These are phyloP conservation scores for Plectranthus barbatus DNA, from an alignment of 257 asterid genomes.

Conservation along the genomic window DNA sequence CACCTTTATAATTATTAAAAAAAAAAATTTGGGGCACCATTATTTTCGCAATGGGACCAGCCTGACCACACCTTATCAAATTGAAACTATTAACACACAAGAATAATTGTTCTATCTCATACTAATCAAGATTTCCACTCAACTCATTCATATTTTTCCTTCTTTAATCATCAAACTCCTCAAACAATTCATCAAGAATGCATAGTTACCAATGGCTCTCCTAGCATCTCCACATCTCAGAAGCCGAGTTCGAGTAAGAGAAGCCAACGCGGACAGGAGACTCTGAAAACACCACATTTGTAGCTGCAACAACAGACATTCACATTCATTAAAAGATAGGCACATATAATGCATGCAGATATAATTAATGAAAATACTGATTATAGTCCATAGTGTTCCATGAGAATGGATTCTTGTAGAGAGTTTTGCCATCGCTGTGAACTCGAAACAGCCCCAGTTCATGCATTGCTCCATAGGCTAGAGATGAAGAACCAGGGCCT, in stretches of 20 bases:
- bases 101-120: no score
- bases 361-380: no score
- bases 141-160: no score
- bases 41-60: no score
- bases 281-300: conserved; percentile 68
- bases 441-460: conserved; percentile 89
- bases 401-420: conserved; percentile 52
- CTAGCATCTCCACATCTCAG: conserved; percentile 36
- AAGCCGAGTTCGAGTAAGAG: conserved; percentile 65
- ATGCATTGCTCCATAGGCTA: conserved; percentile 86
- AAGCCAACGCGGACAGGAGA: conserved; percentile 91
- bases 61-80: no score
- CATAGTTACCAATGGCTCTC: conserved; percentile 49
- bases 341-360: no score
- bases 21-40: no score
- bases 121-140: no score
- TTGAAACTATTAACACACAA: no score
- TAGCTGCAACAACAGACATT: conserved; percentile 32
- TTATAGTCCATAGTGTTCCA: conserved; percentile 66
- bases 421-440: conserved; percentile 79
- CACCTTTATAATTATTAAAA: no score
- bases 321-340: no score
- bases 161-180: no score
- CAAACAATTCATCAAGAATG: conserved; percentile 57
- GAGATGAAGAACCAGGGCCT: conserved; percentile 99